These are phyloP conservation scores for Stentor roeselii DNA, from an alignment of 73 alveolate species.

Conservation along the genomic window DNA sequence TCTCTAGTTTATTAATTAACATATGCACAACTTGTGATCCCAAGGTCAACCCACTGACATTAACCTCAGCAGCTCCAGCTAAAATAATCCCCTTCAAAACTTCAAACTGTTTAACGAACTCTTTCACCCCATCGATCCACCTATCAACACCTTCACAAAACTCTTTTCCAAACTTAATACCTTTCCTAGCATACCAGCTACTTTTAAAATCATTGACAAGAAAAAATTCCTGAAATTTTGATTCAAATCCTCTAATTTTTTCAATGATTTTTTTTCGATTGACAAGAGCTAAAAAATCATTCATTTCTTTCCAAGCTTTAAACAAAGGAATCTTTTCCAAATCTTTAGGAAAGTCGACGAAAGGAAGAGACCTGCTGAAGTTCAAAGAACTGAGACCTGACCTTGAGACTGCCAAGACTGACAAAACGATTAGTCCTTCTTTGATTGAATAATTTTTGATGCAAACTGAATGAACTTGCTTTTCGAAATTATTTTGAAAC, in stretches of 20 bases:
- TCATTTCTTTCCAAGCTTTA: not conserved
- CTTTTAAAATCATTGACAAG: not conserved
- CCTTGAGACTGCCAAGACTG: not conserved
- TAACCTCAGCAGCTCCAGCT: not conserved
- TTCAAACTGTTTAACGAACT: not conserved
- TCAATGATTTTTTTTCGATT: no score
- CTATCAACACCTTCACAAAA: not conserved
- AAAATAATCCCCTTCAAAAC: not conserved
- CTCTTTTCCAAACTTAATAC: not conserved
- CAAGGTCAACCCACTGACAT: not conserved
- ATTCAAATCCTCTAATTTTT: no score
- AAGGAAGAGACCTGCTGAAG: not conserved
- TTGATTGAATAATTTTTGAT: no score
- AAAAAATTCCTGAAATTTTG: not conserved
- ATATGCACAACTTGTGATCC: not conserved
- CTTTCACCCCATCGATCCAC: not conserved
- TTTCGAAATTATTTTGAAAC: not conserved
- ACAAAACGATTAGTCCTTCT: not conserved
- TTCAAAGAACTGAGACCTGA: not conserved
- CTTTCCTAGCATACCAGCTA: not conserved
- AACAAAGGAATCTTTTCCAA: not conserved
- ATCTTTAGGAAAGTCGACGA: not conserved
- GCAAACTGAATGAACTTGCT: not conserved
- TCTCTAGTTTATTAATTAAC: not conserved
- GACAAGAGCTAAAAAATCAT: no score